These are phyloP conservation scores for Bruguiera gymnorhiza DNA, from an alignment of 345 rosid species.

Conservation along the genomic window DNA sequence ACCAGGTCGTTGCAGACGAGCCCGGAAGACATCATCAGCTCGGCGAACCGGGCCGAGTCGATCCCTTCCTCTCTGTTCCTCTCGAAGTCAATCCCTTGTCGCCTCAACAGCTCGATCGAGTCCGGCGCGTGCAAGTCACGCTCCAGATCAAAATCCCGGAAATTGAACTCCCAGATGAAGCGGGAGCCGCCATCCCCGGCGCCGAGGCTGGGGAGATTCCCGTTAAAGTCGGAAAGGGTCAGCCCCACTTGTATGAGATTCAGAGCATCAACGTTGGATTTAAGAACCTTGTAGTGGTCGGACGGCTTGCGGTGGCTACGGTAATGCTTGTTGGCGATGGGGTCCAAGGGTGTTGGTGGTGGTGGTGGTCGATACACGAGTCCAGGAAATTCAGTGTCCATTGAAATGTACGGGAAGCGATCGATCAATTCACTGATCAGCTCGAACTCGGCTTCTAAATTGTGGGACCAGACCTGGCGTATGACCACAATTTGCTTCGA, in stretches of 20 bases:
- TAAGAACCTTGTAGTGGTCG: constrained; percentile 22
- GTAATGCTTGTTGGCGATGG: background rate
- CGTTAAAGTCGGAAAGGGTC: constrained; percentile 25
- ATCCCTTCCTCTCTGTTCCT: constrained; percentile 26
- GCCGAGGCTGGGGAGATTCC: constrained; percentile 26
- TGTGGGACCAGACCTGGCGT: constrained; percentile 32
- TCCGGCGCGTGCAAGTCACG: constrained; percentile 28
- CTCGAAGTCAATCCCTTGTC: constrained; percentile 30
- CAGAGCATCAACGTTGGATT: constrained; percentile 28
- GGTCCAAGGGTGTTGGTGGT: background rate
- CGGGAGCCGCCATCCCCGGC: background rate
- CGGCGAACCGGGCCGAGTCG: constrained; percentile 25
- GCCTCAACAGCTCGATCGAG: constrained; percentile 24
- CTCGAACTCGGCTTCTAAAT: constrained; percentile 28
- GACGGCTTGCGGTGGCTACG: constrained; percentile 4
- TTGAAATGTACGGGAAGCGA: constrained; percentile 32
- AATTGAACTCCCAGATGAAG: constrained; percentile 34
- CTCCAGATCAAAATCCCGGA: constrained; percentile 24
- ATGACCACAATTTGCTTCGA: constrained; percentile 13
- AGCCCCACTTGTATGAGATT: constrained; percentile 36
- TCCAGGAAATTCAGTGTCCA: constrained; percentile 40
- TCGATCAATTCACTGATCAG: constrained; percentile 23
- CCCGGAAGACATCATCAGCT: constrained; percentile 36
- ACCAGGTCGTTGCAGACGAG: constrained; percentile 30
- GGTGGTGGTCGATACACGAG: constrained; percentile 23